Percentiles rank a stretch among this genome's conserved stretches.
phyloP scores from a whole-genome alignment of 2,329 filamentous ascomycete genomes.

The Ascocoryne sarcoides region DNA sequence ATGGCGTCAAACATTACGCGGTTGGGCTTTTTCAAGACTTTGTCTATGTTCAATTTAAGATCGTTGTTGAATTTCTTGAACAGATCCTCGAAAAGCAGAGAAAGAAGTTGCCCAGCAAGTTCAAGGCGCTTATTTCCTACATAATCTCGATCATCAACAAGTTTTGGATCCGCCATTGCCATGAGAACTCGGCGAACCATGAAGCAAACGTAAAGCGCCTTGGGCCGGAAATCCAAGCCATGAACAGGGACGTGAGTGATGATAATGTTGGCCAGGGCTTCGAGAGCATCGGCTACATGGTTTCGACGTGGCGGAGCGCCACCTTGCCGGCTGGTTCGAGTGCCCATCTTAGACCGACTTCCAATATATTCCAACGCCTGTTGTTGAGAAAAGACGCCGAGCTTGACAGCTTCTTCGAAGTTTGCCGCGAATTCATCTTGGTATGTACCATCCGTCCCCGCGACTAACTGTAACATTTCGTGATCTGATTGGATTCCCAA shows the following conservation, averaged over 20 bases:
- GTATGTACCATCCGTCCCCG: slow-evolving; percentile 77
- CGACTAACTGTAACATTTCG: slow-evolving; percentile 86
- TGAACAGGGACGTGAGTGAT: slow-evolving; percentile 91
- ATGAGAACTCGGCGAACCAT: slow-evolving; percentile 96
- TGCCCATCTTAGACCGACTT: slow-evolving; percentile 76
- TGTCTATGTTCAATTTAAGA: slow-evolving; percentile 90
- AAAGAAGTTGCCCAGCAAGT: slow-evolving; percentile 86
- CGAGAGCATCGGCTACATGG: slow-evolving; percentile 82
- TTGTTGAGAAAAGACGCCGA: slow-evolving; percentile 83
- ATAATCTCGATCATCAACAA: slow-evolving; percentile 95
- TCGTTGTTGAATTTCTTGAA: slow-evolving; percentile 92
- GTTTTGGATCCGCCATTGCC: slow-evolving; percentile 78
- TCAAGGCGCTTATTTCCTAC: slow-evolving; percentile 96
- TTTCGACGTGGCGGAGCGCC: slow-evolving; percentile 58
- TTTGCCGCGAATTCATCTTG: slow-evolving; percentile 95
- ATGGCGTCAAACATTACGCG: slow-evolving; percentile 83
- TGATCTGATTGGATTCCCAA: slow-evolving; percentile 90
- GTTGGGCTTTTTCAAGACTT: slow-evolving; percentile 88
- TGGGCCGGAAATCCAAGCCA: slow-evolving; percentile 91
- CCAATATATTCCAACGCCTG: slow-evolving; percentile 93
- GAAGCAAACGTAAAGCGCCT: slow-evolving; percentile 90
- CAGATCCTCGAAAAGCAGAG: slow-evolving; percentile 89
- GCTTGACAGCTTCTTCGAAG: slow-evolving; percentile 82
- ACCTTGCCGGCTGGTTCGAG: slow-evolving; percentile 44
- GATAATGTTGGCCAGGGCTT: slow-evolving; percentile 85